Conservation (phyloP, 23 red algal species). For the Gracilaria gracilis region DNA sequence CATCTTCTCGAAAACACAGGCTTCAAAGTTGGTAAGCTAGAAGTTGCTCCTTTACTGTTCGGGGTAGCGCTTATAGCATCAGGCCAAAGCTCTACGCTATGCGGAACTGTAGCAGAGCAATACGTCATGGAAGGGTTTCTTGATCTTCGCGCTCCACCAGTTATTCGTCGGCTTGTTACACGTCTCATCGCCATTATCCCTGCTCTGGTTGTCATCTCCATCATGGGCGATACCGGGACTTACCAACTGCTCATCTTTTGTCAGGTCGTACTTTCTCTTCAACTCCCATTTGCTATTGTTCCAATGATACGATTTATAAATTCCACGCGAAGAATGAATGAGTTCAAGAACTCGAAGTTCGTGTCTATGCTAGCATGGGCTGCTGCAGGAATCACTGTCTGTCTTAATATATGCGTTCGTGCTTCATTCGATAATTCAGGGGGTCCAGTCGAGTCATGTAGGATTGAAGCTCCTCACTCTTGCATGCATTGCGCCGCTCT, state of each 20-base stretch:
- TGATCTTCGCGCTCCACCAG: constrained; percentile 73
- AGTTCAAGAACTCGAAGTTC: constrained; percentile 61
- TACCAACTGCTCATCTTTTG: constrained; percentile 88
- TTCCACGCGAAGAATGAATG: constrained; percentile 73
- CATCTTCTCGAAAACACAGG: constrained; percentile 83
- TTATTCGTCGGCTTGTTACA: constrained; percentile 81
- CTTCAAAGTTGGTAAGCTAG: constrained; percentile 61
- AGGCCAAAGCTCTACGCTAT: constrained; percentile 85
- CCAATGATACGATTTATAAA: constrained; percentile 92
- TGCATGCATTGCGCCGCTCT: constrained; percentile 10
- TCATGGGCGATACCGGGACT: constrained; percentile 81
- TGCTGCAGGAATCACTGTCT: constrained; percentile 77
- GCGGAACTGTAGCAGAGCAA: constrained; percentile 91
- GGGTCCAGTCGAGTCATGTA: constrained; percentile 23
- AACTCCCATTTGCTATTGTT: constrained; percentile 94
- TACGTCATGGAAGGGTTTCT: constrained; percentile 97
- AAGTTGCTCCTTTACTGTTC: too few species aligned
- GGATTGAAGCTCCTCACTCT: constrained; percentile 33
- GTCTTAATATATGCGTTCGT: constrained; percentile 80
- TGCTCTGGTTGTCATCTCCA: constrained; percentile 68
- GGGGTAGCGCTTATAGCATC: too few species aligned
- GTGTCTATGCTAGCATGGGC: constrained; percentile 69
- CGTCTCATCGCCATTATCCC: constrained; percentile 88
- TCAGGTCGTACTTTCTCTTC: constrained; percentile 91
- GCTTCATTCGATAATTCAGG: constrained; percentile 36